These are phyloP conservation scores for Tricladium varicosporioides DNA, from an alignment of 2,329 filamentous ascomycete genomes.

Conservation along the genomic window DNA sequence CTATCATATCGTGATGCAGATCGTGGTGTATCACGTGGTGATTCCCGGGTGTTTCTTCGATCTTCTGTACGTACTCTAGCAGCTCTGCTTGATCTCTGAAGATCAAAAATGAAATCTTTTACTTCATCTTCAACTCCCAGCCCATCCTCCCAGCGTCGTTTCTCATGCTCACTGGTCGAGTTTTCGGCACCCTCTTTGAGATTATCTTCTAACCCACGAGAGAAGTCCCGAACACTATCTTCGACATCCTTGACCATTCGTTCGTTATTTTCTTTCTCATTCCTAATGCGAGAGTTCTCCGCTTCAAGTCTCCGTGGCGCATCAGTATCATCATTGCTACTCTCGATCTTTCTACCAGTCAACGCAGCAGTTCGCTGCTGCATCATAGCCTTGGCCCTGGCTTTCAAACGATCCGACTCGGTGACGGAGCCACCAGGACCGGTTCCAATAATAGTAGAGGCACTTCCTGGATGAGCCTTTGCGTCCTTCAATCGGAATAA, in stretches of 20 bases:
- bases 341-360: slow-evolving; percentile 76
- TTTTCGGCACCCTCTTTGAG: slow-evolving; percentile 79
- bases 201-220: slow-evolving; percentile 78
- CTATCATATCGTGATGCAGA: slow-evolving; percentile 40
- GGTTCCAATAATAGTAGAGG: slow-evolving; percentile 81
- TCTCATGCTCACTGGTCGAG: slow-evolving; percentile 82
- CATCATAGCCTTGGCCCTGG: slow-evolving; percentile 96
- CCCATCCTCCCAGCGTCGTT: slow-evolving; percentile 90
- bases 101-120: slow-evolving; percentile 95
- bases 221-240: slow-evolving; percentile 89
- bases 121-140: slow-evolving; percentile 96
- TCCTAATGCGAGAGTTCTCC: slow-evolving; percentile 76
- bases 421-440: slow-evolving; percentile 88
- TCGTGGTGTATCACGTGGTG: slow-evolving; percentile 10
- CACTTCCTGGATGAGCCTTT: slow-evolving; percentile 82
- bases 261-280: slow-evolving; percentile 91
- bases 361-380: slow-evolving; percentile 92
- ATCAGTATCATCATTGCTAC: slow-evolving; percentile 68
- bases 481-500: slow-evolving; percentile 92
- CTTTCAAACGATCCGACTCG: slow-evolving; percentile 91
- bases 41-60: slow-evolving; percentile 38
- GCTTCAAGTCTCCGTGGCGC: slow-evolving; percentile 85
- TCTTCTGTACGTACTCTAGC: slow-evolving; percentile 65
- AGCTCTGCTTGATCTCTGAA: slow-evolving; percentile 82
- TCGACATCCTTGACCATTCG: slow-evolving; percentile 96